Evolutionary conservation across 805 yeast species (phyloP).

Genomic region (Yarrowia divulgata): DNA sequence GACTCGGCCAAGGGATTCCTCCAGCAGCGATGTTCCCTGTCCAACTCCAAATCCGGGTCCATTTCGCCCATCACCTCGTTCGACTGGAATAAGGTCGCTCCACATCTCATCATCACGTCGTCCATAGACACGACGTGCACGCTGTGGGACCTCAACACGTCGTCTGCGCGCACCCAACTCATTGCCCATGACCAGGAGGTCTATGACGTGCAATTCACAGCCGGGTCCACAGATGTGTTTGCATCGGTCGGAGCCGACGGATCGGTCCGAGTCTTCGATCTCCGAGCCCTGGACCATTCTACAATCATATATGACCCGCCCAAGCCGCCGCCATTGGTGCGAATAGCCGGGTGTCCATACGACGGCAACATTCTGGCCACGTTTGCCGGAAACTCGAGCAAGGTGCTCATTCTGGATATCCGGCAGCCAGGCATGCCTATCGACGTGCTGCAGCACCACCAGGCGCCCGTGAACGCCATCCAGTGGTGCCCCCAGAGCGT

Average conservation of each 20-base stretch:
- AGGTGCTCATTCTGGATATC: constrained; percentile 77
- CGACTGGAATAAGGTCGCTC: constrained; percentile 85
- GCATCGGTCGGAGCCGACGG: constrained; percentile 97
- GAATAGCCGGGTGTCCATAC: constrained; percentile 77
- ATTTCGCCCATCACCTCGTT: constrained; percentile 92
- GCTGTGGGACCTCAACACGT: constrained; percentile 82
- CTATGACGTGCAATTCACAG: constrained; percentile 85
- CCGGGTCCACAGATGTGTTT: constrained; percentile 76
- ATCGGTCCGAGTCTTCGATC: constrained; percentile 87
- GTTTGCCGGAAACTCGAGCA: constrained; percentile 71
- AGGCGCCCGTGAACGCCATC: constrained; percentile 71
- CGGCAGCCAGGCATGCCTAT: constrained; percentile 88
- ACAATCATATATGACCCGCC: constrained; percentile 86
- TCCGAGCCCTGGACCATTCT: constrained; percentile 87
- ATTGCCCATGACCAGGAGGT: constrained; percentile 98
- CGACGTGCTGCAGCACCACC: constrained; percentile 70
- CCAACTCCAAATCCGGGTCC: constrained; percentile 54
- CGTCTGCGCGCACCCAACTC: constrained; percentile 84
- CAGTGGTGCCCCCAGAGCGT: constrained; percentile 76
- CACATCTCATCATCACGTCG: constrained; percentile 76
- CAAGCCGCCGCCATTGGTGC: constrained; percentile 64
- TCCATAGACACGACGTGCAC: constrained; percentile 97
- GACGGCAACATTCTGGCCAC: constrained; percentile 88
- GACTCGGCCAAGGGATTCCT: constrained; percentile 51
- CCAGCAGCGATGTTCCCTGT: constrained; percentile 54